Conservation (phyloP, 1,284 basidiomycete genomes). For the Pyrrhoderma noxium region DNA sequence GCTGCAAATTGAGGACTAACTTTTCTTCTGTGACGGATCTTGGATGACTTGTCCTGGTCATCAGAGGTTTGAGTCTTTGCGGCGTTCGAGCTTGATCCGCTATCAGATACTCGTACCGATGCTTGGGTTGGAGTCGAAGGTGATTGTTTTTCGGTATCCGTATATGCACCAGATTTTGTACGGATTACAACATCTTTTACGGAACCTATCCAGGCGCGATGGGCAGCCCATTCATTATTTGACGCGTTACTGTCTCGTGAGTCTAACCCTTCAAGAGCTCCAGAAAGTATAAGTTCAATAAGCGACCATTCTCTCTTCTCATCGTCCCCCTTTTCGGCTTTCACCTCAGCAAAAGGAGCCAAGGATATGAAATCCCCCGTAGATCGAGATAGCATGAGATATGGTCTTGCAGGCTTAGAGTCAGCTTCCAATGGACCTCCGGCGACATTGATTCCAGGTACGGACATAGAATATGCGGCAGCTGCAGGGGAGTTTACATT, state of each 20-base stretch:
- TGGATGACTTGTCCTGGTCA: too few species aligned
- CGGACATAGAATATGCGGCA: background rate
- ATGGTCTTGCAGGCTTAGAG: slow-evolving; percentile 22
- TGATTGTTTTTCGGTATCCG: too few species aligned
- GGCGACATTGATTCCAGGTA: background rate
- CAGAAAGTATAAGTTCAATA: slow-evolving; percentile 31
- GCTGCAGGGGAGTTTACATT: slow-evolving; percentile 1
- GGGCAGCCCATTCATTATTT: slow-evolving; percentile 2
- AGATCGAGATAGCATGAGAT: slow-evolving; percentile 28
- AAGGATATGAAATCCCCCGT: slow-evolving; percentile 23
- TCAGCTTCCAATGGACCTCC: slow-evolving; percentile 20
- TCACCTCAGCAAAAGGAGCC: slow-evolving; percentile 5
- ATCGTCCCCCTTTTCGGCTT: slow-evolving; percentile 16
- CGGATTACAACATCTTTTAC: slow-evolving; percentile 3
- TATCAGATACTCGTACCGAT: too few species aligned
- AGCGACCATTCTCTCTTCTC: slow-evolving; percentile 27
- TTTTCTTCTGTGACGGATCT: too few species aligned
- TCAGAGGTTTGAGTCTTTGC: too few species aligned
- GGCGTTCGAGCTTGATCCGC: too few species aligned
- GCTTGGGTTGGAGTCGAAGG: too few species aligned
- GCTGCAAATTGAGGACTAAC: background rate
- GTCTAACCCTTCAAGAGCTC: slow-evolving; percentile 26
- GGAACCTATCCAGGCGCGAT: slow-evolving; percentile 15
- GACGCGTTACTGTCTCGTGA: background rate
- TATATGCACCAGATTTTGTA: too few species aligned